These are phyloP conservation scores for Colletotrichum chlorophyti DNA, from an alignment of 2,329 filamentous ascomycete genomes.

Conservation along the genomic window DNA sequence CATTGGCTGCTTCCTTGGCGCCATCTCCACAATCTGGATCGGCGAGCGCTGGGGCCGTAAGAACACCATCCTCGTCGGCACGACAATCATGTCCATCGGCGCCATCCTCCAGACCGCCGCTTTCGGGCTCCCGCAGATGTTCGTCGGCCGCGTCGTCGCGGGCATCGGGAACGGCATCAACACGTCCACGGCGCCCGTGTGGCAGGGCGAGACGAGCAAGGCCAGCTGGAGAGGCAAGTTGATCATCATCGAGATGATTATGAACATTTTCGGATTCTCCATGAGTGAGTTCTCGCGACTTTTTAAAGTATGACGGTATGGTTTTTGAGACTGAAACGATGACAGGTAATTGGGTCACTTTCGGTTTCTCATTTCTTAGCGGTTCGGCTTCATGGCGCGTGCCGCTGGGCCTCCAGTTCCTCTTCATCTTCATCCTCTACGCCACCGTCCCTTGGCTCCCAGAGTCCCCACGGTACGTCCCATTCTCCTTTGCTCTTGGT, in stretches of 20 bases:
- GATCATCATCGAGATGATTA: constrained; percentile 40
- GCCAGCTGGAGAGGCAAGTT: constrained; percentile 40
- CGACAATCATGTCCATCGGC: constrained; percentile 41
- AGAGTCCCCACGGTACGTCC: constrained; percentile 38
- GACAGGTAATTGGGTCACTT: constrained; percentile 45
- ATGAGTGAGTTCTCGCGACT: constrained; percentile 16
- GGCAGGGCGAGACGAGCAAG: constrained; percentile 44
- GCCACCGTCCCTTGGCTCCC: constrained; percentile 38
- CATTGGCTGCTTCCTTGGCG: constrained; percentile 65
- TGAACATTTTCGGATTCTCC: constrained; percentile 40
- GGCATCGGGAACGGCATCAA: constrained; percentile 54
- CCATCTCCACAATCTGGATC: constrained; percentile 39
- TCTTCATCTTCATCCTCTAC: constrained; percentile 45
- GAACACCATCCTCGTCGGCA: constrained; percentile 40
- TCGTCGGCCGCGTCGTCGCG: constrained; percentile 50
- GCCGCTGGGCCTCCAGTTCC: constrained; percentile 49
- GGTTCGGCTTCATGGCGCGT: constrained; percentile 46
- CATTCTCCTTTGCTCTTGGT: background rate
- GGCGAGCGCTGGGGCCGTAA: constrained; percentile 42
- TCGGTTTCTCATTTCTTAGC: constrained; percentile 41
- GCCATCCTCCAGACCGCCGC: constrained; percentile 42
- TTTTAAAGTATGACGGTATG: too few species aligned
- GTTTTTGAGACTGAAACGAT: background rate
- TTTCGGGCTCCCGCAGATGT: constrained; percentile 47
- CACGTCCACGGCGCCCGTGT: constrained; percentile 44